A percentile compares a stretch with the other conserved stretches of the same genome.
These are phyloP conservation scores for Pulveroboletus sp. DNA, from an alignment of 768 basidiomycete species.

Conservation along the genomic window DNA sequence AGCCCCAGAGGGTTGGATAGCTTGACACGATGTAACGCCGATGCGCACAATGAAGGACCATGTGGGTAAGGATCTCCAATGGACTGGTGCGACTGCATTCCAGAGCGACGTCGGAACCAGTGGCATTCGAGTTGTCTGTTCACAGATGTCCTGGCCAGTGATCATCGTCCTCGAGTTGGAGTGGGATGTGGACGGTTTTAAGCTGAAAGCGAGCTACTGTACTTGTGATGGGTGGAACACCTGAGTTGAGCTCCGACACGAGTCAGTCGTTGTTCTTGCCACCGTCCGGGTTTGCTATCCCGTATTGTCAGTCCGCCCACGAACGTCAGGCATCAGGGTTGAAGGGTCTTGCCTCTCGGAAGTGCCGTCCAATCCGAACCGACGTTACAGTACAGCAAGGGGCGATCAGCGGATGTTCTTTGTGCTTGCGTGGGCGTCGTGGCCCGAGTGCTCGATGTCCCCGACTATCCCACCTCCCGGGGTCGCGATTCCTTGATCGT, in stretches of 20 bases:
- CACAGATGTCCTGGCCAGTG: no score
- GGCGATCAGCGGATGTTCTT: no score
- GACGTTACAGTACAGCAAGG: no score
- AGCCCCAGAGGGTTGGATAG: neutral
- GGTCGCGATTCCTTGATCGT: no score
- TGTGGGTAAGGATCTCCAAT: neutral
- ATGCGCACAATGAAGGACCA: neutral
- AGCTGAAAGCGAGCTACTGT: neutral
- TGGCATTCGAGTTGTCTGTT: no score
- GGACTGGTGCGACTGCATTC: neutral
- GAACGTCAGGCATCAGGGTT: neutral
- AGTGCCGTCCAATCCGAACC: no score
- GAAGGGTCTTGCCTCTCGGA: neutral
- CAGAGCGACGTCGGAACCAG: neutral
- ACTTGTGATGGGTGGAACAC: neutral
- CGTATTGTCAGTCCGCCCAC: neutral
- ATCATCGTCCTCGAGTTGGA: neutral
- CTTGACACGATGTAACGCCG: slow-evolving; percentile 1
- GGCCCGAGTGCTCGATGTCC: no score
- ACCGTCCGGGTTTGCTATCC: neutral
- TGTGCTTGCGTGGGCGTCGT: no score
- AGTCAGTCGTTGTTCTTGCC: neutral
- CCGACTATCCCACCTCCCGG: no score
- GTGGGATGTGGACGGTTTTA: neutral
- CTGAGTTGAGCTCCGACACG: neutral